Evolutionary conservation across 805 yeast genomes (phyloP).

Genomic region (Yamadazyma insecticola): DNA sequence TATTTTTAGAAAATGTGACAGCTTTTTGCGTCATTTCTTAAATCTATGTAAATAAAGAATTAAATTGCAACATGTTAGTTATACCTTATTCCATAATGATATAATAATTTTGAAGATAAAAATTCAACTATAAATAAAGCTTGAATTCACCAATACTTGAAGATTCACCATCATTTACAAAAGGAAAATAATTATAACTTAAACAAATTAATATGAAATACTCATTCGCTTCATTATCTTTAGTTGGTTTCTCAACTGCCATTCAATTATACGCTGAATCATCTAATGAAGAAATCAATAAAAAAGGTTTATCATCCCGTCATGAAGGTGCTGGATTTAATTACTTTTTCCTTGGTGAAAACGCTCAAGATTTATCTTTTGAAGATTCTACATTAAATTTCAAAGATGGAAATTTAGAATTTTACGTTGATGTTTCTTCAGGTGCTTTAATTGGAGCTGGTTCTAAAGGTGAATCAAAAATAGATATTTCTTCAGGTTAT

Average conservation of each 20-base stretch:
- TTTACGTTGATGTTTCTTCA: not conserved
- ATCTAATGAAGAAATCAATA: constrained; percentile 19
- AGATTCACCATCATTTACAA: no score
- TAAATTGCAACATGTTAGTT: no score
- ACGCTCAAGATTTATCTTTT: constrained; percentile 18
- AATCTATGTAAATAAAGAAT: no score
- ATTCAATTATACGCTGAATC: constrained; percentile 20
- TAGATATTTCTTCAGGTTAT: constrained; percentile 12
- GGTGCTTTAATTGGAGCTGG: constrained; percentile 5
- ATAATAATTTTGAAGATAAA: no score
- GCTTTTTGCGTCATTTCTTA: no score
- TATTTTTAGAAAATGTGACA: no score
- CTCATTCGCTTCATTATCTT: constrained; percentile 7
- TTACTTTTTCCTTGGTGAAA: constrained; percentile 31
- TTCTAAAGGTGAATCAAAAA: constrained; percentile 1
- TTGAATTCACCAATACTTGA: no score
- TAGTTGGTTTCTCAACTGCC: constrained; percentile 4
- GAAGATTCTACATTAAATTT: constrained; percentile 7
- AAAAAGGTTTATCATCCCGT: constrained; percentile 20
- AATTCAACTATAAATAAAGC: no score
- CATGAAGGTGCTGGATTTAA: constrained; percentile 46
- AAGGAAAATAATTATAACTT: no score
- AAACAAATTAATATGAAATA: no score
- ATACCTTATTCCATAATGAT: no score
- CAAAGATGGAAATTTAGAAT: not conserved